Base-by-base conservation (phyloP, 75 land plant species). In the Chamaecyparis obtusa region DNA sequence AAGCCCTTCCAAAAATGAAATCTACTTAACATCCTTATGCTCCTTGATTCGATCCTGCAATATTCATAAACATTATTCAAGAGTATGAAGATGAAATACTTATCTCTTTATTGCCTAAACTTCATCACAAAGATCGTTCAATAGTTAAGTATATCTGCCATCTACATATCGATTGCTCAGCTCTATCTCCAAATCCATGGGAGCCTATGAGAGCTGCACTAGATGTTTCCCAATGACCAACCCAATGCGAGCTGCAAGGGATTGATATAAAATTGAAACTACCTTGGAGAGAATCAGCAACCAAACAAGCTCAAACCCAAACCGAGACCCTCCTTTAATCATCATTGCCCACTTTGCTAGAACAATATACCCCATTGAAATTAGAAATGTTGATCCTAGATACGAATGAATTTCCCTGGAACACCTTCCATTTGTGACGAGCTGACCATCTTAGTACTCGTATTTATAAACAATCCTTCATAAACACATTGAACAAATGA, bases 321-420 rank as follows among this genome's bases (percentile, higher is more conserved):
- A 95, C 36, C 93, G 89, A 1, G 99, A 91, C 39, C 99, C 99
- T 1, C 94, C 97, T 51, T 96, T 97, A 89, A 98, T 89, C 49
- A 89, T 85, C 19, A 93, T 95, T 27, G 93, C 94, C 99, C 99
- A 98, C 79, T 96, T 98, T 74, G 97, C 99, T 56, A 95, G 97
- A 83, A 96, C 99, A 86, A 98, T 91, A 87, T 91, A 98, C 30
- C 97, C 96, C 87, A 95, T 87, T 37, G 95, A 91, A 9, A 95
- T 86, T 44, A 96, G 81, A 85, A 98, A 88, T 41, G 87, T 90
- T 37, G 99, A 96, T 39, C 91, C 92, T 32, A 94, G 83, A 77
- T 89, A 72, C 1, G 97, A 93, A 84, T 93, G 57, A 15, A 88
- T 9, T 76, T 84, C 24, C 35, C 19, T 15, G 60, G 44, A 14